Evolutionary conservation across 2,329 filamentous ascomycete genomes (phyloP).

Genomic region (Fusarium ambrosium): DNA sequence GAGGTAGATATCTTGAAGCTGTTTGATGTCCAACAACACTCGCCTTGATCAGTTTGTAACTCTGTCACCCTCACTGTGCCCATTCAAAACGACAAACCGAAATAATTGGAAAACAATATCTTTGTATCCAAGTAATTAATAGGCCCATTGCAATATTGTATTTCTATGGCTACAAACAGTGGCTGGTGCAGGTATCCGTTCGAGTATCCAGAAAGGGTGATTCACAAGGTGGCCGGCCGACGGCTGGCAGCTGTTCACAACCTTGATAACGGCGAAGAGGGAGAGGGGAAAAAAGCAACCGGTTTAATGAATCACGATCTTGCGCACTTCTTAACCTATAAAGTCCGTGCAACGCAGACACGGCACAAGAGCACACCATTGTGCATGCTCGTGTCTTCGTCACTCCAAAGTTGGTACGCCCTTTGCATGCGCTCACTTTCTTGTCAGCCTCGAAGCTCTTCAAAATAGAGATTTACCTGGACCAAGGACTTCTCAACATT

Average conservation of each 20-base stretch:
- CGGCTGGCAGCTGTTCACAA: slow-evolving; percentile 42
- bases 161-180: slow-evolving; percentile 11
- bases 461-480: slow-evolving; percentile 2
- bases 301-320: slow-evolving; percentile 34
- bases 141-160: not conserved
- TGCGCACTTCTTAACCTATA: slow-evolving; percentile 13
- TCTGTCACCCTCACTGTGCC: not conserved
- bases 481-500: not conserved
- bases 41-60: not conserved
- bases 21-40: not conserved
- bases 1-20: not conserved
- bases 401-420: slow-evolving; percentile 24
- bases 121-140: not conserved
- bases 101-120: not conserved
- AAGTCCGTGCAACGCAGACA: slow-evolving; percentile 31
- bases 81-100: not conserved
- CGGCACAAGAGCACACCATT: slow-evolving; percentile 27
- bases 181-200: slow-evolving; percentile 25
- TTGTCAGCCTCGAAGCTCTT: slow-evolving; percentile 17
- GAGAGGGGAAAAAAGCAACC: not conserved
- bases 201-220: slow-evolving; percentile 10
- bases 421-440: slow-evolving; percentile 28
- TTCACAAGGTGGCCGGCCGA: slow-evolving; percentile 33
- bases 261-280: not conserved
- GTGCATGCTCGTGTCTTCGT: slow-evolving; percentile 30